Evolutionary conservation across 805 yeast species (phyloP).

Genomic region (Torulaspora franciscae): DNA sequence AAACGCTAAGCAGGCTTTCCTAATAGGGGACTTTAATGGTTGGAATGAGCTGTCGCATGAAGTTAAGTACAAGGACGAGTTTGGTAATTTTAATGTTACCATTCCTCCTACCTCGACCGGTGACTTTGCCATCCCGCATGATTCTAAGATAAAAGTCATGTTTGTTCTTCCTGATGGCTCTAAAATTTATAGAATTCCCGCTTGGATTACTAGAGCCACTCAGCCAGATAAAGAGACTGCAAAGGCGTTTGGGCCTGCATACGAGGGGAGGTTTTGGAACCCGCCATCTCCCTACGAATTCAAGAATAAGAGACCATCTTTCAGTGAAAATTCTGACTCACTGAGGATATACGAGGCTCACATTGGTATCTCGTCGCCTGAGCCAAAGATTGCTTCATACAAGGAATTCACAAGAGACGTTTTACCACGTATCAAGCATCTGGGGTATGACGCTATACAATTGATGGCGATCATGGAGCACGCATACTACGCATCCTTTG

Average conservation of each 20-base stretch:
- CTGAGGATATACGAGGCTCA: conserved; percentile 91
- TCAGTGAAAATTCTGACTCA: conserved; percentile 41
- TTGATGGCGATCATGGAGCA: conserved; percentile 99
- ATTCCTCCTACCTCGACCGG: conserved; percentile 47
- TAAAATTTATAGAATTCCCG: conserved; percentile 74
- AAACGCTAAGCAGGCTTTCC: conserved; percentile 64
- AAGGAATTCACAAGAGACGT: conserved; percentile 75
- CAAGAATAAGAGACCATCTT: conserved; percentile 58
- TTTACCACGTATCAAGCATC: conserved; percentile 74
- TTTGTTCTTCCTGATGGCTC: conserved; percentile 65
- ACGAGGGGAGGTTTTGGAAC: conserved; percentile 93
- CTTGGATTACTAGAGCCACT: conserved; percentile 83
- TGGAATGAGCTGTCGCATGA: conserved; percentile 63
- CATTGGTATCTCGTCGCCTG: conserved; percentile 89
- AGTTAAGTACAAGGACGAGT: conserved; percentile 52
- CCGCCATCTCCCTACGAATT: conserved; percentile 58
- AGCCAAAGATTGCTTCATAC: conserved; percentile 78
- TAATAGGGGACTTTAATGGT: conserved; percentile 89
- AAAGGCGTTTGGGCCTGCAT: conserved; percentile 42
- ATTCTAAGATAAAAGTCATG: conserved; percentile 68
- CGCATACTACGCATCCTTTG: conserved; percentile 96
- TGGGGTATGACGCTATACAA: conserved; percentile 91
- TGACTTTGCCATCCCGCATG: conserved; percentile 67
- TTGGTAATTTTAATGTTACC: conserved; percentile 62
- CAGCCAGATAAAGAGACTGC: conserved; percentile 54